Conservation (phyloP, 2,329 filamentous ascomycete species). For the Phaeoacremonium minimum region DNA sequence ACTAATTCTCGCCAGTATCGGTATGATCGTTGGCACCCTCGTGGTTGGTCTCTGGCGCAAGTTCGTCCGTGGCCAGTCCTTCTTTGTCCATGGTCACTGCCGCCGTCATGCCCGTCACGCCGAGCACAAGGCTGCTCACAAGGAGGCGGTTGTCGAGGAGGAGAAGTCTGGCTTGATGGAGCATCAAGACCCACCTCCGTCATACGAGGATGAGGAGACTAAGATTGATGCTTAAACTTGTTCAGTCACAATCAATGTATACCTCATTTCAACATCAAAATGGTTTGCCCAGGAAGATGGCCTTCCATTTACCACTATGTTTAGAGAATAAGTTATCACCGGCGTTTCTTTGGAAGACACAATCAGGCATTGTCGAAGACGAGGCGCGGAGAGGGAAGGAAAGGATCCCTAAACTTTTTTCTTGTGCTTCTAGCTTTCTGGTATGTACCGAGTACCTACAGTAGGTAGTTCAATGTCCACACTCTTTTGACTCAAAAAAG, state of each 20-base stretch:
- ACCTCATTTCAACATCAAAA: too few species aligned
- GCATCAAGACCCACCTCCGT: slow-evolving; percentile 21
- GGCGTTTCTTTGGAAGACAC: not conserved
- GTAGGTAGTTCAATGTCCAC: too few species aligned
- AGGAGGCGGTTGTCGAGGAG: slow-evolving; percentile 33
- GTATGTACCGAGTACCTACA: too few species aligned
- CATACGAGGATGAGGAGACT: slow-evolving; percentile 16
- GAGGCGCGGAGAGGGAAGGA: too few species aligned
- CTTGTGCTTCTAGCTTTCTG: too few species aligned
- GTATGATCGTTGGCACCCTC: slow-evolving; percentile 61
- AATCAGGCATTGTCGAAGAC: not conserved
- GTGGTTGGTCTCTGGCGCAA: slow-evolving; percentile 55
- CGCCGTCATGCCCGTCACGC: slow-evolving; percentile 18
- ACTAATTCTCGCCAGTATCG: slow-evolving; percentile 38
- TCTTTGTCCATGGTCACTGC: slow-evolving; percentile 22
- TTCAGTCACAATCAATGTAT: too few species aligned
- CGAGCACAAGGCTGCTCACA: slow-evolving; percentile 25
- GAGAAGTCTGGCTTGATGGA: slow-evolving; percentile 49
- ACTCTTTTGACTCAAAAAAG: too few species aligned
- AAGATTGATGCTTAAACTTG: too few species aligned
- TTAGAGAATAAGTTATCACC: too few species aligned
- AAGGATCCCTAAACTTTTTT: too few species aligned
- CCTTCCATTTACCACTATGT: too few species aligned
- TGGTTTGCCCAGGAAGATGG: too few species aligned
- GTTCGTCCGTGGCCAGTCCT: slow-evolving; percentile 38